Evolutionary conservation across 1,284 basidiomycete genomes (phyloP), one percentile per base, ranked within the genome.

Genomic region (Bothia castanella): DNA sequence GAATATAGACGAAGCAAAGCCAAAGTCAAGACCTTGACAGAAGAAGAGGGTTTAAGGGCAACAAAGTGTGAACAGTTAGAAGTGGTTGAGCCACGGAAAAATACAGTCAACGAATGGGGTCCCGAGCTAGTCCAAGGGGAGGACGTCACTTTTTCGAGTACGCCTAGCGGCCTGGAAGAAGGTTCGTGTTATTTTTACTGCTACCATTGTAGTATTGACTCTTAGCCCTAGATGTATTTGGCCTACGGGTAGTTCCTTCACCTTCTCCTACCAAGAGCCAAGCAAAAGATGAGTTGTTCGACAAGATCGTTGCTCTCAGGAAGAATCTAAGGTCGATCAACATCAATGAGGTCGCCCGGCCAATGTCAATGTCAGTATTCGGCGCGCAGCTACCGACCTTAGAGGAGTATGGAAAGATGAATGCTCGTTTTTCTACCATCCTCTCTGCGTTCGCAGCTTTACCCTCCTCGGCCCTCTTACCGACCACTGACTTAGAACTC

Each of bases 291-390:
- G 69, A 71, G 38, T 56, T 78, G 10, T 68, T 77, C 52, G 62
- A 66, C 42, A 69, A 67, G 40, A 69, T 82, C 27, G 56, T 75
- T 45, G 50, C 57, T 23, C 63, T 87, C 25, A 74, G 84, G 49
- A 83, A 76, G 58, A 73, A 77, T n/a, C 69, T 89, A 29, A 76
- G 76, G 41, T 77, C 80, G 8, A 72, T 89, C 51, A 76, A 74
- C 51, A 77, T 89, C 51, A 78, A 80, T 51, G 77, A 79, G 42
- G 62, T 75, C 14, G 75, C 77, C 17, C 71, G 72, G 20, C 78
- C 82, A 19, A 64, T 64, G 35, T 45, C 44, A 43, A 51, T 53
- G 13, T 59, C 69, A 4, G 58, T 67, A n/a, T 69, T 72, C n/a
- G 71, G 74, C 25, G 52, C 72, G 12, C 66, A 72, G 37, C 72